Conservation (phyloP, 176 grass and related monocot genomes). For the Musa itinerans region DNA sequence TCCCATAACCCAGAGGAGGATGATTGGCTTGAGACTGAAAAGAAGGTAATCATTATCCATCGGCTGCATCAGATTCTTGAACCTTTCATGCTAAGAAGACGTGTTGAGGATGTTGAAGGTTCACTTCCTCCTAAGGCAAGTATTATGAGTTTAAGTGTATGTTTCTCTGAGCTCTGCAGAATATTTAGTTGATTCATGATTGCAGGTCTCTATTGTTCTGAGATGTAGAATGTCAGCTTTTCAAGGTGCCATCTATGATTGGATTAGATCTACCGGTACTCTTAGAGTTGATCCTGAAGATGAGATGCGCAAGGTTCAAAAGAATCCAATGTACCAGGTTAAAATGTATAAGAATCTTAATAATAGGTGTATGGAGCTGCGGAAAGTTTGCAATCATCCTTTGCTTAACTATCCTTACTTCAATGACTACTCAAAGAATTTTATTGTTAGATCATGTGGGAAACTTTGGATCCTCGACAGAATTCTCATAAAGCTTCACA, state of each 20-base stretch:
- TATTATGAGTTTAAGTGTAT: slow-evolving; percentile 7
- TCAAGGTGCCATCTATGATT: slow-evolving; percentile 91
- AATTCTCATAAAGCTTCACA: slow-evolving; percentile 92
- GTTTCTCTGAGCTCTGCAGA: not conserved
- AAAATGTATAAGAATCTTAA: slow-evolving; percentile 90
- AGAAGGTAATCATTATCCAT: slow-evolving; percentile 98
- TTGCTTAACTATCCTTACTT: slow-evolving; percentile 80
- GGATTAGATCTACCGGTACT: slow-evolving; percentile 99
- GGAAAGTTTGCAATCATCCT: slow-evolving; percentile 99
- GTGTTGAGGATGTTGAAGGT: slow-evolving; percentile 97
- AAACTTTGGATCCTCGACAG: slow-evolving; percentile 98
- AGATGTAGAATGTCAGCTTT: slow-evolving; percentile 97
- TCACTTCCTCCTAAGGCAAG: slow-evolving; percentile 87
- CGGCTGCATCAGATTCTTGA: slow-evolving; percentile 97
- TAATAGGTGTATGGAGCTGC: slow-evolving; percentile 98
- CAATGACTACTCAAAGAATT: slow-evolving; percentile 65
- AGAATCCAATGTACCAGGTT: slow-evolving; percentile 78
- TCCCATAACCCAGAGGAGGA: slow-evolving; percentile 59
- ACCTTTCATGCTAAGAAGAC: slow-evolving; percentile 95
- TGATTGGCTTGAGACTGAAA: slow-evolving; percentile 97
- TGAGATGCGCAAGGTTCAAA: slow-evolving; percentile 54
- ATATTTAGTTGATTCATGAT: slow-evolving; percentile 23
- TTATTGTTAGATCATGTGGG: slow-evolving; percentile 87
- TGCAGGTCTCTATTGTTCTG: slow-evolving; percentile 86
- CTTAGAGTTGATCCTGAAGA: slow-evolving; percentile 98